Evolutionary conservation across 2,329 filamentous ascomycete species (phyloP), one percentile per base, ranked within the genome.

Genomic region (Tolypocladium ovalisporum): DNA sequence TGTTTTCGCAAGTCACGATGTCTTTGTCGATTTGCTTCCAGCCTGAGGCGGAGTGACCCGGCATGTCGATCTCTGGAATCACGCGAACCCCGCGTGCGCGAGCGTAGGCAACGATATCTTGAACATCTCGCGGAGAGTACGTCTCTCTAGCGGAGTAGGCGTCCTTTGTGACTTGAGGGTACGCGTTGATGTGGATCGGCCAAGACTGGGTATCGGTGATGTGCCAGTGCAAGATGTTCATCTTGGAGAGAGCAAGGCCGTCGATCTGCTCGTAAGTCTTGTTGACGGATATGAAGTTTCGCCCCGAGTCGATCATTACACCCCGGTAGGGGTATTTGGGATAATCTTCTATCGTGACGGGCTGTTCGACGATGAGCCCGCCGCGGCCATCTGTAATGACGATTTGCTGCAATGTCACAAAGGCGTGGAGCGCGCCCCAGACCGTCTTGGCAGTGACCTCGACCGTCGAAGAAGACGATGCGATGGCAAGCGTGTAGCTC

Each of bases 171-270:
- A 81, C 79, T 58, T 81, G 64, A 0, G 79, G 79, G 59, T 79
- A 80, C 3, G 71, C 65, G 6, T 73, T 60, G 52, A 83, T 72
- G 51, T 80, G 68, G 19, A 82, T 62, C 4, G 79, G 75, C 80
- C 80, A 83, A 1, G 79, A 81, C 59, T 83, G 80, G 13, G 74
- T 69, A 63, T 83, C 80, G 36, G 76, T 72, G 59, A 82, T 66
- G 67, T 83, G 80, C 79, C 79, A 82, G 64, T 83, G 80, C 40
- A 83, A 69, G 19, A 81, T 72, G 60, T 82, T 83, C 60, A 83
- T 71, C 69, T 83, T 83, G 56, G 79, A 76, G 52, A 82, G 70
- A 9, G 79, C 72, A 73, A 83, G 76, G 57, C 75, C 79, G 57
- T 81, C 74, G 57, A 82, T 73, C 63, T 82, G 79, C 66, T 82